These are phyloP conservation scores for Leptomonas pyrrhocoris DNA, from an alignment of 208 protist species.

Conservation along the genomic window DNA sequence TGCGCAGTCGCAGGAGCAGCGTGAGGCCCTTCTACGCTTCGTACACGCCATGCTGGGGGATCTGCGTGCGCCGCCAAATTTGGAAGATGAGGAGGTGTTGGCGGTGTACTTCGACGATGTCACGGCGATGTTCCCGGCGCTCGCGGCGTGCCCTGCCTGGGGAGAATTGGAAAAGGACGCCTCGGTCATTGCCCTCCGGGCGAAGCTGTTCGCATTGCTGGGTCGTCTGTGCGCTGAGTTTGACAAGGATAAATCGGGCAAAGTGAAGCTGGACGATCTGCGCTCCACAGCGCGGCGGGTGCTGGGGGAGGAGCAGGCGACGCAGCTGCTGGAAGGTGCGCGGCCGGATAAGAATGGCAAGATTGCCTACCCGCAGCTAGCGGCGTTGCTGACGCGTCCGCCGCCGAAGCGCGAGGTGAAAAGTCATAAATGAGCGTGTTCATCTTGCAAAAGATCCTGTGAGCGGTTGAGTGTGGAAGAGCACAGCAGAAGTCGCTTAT, in stretches of 20 bases:
- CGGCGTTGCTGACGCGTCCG: conserved; percentile 61
- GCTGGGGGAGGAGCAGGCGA: conserved; percentile 62
- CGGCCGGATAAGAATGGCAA: conserved; percentile 72
- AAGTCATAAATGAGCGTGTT: not conserved
- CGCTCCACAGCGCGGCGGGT: conserved; percentile 53
- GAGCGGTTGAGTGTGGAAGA: conserved; percentile 6
- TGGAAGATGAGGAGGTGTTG: conserved; percentile 69
- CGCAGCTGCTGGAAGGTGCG: conserved; percentile 60
- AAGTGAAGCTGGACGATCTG: conserved; percentile 66
- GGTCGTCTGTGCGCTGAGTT: conserved; percentile 72
- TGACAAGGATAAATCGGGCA: conserved; percentile 62
- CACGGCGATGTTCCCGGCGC: conserved; percentile 51
- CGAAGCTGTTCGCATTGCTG: conserved; percentile 66
- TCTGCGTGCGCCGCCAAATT: conserved; percentile 36
- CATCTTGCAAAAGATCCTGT: too few relatives aligned
- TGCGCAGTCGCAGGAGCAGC: conserved; percentile 26
- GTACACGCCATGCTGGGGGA: conserved; percentile 66
- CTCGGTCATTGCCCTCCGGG: conserved; percentile 52
- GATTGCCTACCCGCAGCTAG: conserved; percentile 79
- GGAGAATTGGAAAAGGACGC: conserved; percentile 47
- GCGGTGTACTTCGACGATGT: conserved; percentile 78
- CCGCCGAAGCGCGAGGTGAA: conserved; percentile 25
- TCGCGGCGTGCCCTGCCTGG: conserved; percentile 51
- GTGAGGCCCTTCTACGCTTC: conserved; percentile 38
- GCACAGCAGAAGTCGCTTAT: not conserved